phyloP scores from a whole-genome alignment of 108 stramenopile species.

The Asterionellopsis glacialis region DNA sequence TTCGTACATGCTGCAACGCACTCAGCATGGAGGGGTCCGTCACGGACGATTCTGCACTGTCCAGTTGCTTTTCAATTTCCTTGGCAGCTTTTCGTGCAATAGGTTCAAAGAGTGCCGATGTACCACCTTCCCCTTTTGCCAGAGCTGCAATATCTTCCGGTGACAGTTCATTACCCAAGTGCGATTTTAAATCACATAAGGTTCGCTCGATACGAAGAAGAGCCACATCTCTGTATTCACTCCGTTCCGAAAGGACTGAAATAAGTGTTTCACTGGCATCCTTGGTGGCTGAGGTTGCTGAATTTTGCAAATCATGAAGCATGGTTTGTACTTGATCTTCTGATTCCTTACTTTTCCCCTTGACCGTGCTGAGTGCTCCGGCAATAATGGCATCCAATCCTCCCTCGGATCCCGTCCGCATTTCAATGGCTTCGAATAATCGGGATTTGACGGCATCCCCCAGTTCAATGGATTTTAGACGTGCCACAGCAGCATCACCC shows the following conservation, averaged over 20 bases:
- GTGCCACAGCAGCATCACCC: conserved; percentile 82
- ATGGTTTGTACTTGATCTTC: conserved; percentile 48
- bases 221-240: conserved; percentile 67
- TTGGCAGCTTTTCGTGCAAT: conserved; percentile 75
- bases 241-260: conserved; percentile 59
- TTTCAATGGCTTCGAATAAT: conserved; percentile 78
- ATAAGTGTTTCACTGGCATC: conserved; percentile 83
- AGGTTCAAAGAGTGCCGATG: conserved; percentile 78
- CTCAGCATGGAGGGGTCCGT: conserved; percentile 43
- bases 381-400: conserved; percentile 91
- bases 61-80: conserved; percentile 80
- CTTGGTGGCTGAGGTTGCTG: conserved; percentile 46
- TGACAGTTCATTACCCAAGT: conserved; percentile 65
- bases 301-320: conserved; percentile 48
- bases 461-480: conserved; percentile 82
- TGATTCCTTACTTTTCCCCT: conserved; percentile 21
- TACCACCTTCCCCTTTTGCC: conserved; percentile 75
- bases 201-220: conserved; percentile 72
- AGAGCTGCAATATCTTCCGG: conserved; percentile 72
- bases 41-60: conserved; percentile 64
- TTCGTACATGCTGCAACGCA: conserved; percentile 63
- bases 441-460: conserved; percentile 73
- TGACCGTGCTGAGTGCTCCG: conserved; percentile 53
- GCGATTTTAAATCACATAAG: conserved; percentile 59
- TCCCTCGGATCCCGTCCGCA: conserved; percentile 74